Evolutionary conservation across 208 protist genomes (phyloP).

Genomic region (Leishmania tropica): DNA sequence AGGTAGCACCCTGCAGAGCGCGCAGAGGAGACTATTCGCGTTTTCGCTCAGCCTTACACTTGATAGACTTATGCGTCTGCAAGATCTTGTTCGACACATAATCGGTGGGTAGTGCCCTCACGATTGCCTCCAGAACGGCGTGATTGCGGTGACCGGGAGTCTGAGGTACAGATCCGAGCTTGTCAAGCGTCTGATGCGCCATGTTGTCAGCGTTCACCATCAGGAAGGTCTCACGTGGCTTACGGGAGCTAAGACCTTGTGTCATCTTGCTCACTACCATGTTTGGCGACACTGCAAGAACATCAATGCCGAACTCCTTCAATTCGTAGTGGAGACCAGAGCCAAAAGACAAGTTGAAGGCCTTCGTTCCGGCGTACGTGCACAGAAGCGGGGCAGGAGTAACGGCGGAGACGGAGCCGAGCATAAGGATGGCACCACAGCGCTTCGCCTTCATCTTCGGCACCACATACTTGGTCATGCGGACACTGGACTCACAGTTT

Average conservation of each 20-base stretch:
- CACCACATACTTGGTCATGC: conserved; percentile 86
- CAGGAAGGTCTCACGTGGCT: conserved; percentile 71
- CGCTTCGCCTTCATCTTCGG: conserved; percentile 69
- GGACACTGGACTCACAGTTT: conserved; percentile 83
- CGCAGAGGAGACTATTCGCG: conserved; percentile 9
- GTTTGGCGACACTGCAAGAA: conserved; percentile 74
- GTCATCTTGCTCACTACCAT: conserved; percentile 86
- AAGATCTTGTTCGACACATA: conserved; percentile 43
- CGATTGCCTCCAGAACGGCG: conserved; percentile 44
- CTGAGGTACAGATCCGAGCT: conserved; percentile 48
- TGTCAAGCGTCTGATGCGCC: conserved; percentile 75
- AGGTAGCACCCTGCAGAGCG: not conserved
- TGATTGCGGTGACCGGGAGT: conserved; percentile 75
- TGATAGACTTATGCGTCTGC: conserved; percentile 42
- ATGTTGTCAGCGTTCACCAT: conserved; percentile 67
- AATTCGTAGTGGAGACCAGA: conserved; percentile 68
- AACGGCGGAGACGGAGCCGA: conserved; percentile 75
- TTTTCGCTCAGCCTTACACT: conserved; percentile 41
- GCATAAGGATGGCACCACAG: conserved; percentile 78
- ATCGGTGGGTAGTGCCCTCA: conserved; percentile 32
- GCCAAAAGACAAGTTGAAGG: conserved; percentile 80
- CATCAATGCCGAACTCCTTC: conserved; percentile 62
- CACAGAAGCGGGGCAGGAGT: conserved; percentile 76
- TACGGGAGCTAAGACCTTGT: conserved; percentile 60
- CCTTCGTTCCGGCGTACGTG: conserved; percentile 89